Evolutionary conservation across 441 rosid genomes (phyloP), one percentile per base, ranked within the genome.

Genomic region (Erodium moschatum): DNA sequence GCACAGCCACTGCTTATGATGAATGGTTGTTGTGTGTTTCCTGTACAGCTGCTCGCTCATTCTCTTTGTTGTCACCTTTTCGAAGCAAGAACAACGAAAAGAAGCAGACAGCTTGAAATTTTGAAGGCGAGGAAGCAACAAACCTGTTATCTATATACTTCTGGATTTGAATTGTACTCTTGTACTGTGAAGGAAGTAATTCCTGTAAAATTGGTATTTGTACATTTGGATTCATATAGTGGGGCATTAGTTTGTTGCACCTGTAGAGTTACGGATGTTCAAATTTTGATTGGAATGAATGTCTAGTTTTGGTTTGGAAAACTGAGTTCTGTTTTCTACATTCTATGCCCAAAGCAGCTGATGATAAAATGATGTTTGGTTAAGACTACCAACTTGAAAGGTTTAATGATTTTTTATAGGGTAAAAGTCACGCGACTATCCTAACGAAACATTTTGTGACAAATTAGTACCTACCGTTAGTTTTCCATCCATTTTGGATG

Each of bases 51-150:
- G 89, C 91, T 68, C 97, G 92, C 74, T 82, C 82, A 58, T 91
- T 94, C 82, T 87, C 96, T 38, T 71, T 91, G 73, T 69, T 89
- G 73, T 88, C 96, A 13, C 93, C 98, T 2, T 94, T 94, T 82
- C 85, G 90, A 77, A 91, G 86, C 85, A 94, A 91, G 90, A 83
- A 64, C 66, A 79, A 73, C 56, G 89, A 82, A 67, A 88, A 87
- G 82, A 89, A 87, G 84, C 64, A 33, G 64, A 72, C 83, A 16
- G 58, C 79, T 29, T 82, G 78, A 82, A 56, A 60, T 31, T 63
- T n/a, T 74, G 54, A 42, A 54, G 68, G 71, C 15, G 64, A 33
- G 74, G 62, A 70, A 69, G 75, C 62, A 24, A 38, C 21, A 54
- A 70, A 65, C 29, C 54, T 42, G 69, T 71, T 67, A 56, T 64